Base-by-base conservation (phyloP, 2,329 filamentous ascomycete species). In the Fusarium mangiferae region DNA sequence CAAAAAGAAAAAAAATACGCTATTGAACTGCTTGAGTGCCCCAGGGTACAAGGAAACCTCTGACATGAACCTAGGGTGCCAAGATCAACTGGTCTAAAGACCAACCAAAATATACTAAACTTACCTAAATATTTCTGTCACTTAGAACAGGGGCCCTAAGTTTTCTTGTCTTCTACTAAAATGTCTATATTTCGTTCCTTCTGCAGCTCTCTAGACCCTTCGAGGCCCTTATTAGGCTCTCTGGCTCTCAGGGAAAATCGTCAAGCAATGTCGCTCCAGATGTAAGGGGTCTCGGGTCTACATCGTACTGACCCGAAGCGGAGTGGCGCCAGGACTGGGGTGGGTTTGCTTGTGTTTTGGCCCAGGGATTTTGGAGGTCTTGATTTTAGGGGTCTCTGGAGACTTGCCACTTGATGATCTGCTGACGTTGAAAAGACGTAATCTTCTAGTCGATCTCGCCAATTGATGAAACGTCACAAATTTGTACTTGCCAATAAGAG, bases 351-450 rank as follows among this genome's bases (percentile, higher is more conserved):
- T 30, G 42, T 63, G n/a, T 36, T 68, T 62, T 22, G 33, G 41
- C 33, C 38, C 35, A 30, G 30, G 41, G 24, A 30, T 7, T 4
- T 57, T 62, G 18, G 30, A 20, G 41, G 41, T 48, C 30, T 49
- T 58, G 35, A 28, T 55, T 55, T 55, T 55, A 57, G 62, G 30
- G 62, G 62, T 72, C 71, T 30, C 42, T 71, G 30, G 26, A 59
- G 60, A n/a, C 28, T 45, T 65, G 55, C 46, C 39, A 59, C 26
- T 45, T 26, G 24, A 35, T 39, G 62, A 35, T 62, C 62, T 72
- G 71, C 48, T 75, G 71, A 75, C 72, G 72, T 75, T 30, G 46
- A 72, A 39, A 49, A 57, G 60, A 73, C 72, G 72, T 75, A 62
- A 73, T 60, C 14, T 28, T 51, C 22, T 11, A 24, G 42, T 30